Evolutionary conservation across 208 protist genomes (phyloP), one percentile per base, ranked within the genome.

Genomic region (Crithidia brevicula): DNA sequence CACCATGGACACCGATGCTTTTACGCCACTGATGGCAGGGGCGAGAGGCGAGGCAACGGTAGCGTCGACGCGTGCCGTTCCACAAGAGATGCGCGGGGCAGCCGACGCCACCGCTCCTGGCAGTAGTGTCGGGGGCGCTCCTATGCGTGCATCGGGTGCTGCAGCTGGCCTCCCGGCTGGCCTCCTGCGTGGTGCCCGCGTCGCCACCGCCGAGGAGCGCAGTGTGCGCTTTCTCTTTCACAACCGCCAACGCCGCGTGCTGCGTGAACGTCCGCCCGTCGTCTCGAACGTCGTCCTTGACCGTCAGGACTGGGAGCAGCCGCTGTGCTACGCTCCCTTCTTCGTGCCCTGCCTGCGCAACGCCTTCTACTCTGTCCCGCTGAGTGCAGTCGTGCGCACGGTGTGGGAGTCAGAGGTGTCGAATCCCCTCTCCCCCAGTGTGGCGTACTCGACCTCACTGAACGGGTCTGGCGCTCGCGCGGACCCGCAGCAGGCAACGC

Each of bases 241-340:
- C 60, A 81, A 61, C 53, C 82, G 80, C 3, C 79, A 70, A 0
- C 69, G 67, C 22, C 13, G 68, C 15, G 51, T 38, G 49, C 60
- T 84, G 47, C 67, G 33, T 16, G 46, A 56, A 18, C 67, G 63
- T 4, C 79, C 79, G 7, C 58, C 27, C 11, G 52, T 91, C 2
- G 30, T 81, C 11, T 31, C 61, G 43, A 69, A 68, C 23, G 36
- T 77, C 31, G 63, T 91, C 13, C 59, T 86, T 2, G 81, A 88
- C 33, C 75, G 72, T 16, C 20, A 22, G 0, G n/a, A 27, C 5
- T 91, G 74, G 74, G 15, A 40, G 28, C 62, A 83, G 63, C 53
- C 69, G 18, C 54, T 91, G 13, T 82, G 45, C 47, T 50, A 77
- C 49, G 20, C 28, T 13, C 46, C 56, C 11, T 46, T 76, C 4